Percentiles rank a stretch among this genome's conserved stretches.
phyloP scores from a whole-genome alignment of 345 rosid species.

The Angophora floribunda region DNA sequence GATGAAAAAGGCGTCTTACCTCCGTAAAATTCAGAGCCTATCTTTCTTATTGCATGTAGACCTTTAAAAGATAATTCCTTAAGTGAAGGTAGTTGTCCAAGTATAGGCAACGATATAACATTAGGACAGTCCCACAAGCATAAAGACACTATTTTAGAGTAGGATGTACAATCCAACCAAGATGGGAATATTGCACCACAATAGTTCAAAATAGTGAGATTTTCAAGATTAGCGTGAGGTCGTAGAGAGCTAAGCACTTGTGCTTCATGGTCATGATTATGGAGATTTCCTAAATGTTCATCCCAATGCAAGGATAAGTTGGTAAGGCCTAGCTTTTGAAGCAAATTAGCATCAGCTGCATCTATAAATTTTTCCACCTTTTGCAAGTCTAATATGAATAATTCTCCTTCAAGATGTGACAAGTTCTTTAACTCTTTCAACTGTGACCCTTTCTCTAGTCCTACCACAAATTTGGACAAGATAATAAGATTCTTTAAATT shows the following conservation, averaged over 20 bases:
- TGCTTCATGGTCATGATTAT: fast-evolving
- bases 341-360: background rate
- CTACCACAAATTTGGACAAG: background rate
- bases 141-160: background rate
- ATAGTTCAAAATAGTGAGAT: background rate
- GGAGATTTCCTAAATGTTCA: background rate
- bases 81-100: background rate
- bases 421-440: background rate
- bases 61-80: background rate
- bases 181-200: background rate
- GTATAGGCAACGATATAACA: fast-evolving
- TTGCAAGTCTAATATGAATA: background rate
- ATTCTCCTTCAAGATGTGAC: background rate
- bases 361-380: background rate
- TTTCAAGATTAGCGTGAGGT: background rate
- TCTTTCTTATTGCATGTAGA: background rate
- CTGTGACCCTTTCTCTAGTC: fast-evolving
- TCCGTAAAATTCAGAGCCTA: background rate
- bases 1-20: background rate
- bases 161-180: fast-evolving
- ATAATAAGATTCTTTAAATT: background rate
- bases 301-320: background rate
- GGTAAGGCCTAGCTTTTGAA: background rate
- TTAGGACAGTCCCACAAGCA: background rate
- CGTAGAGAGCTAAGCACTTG: background rate